Evolutionary conservation across 176 grass and related monocot genomes (phyloP).

Genomic region (Aegilops umbellulata): DNA sequence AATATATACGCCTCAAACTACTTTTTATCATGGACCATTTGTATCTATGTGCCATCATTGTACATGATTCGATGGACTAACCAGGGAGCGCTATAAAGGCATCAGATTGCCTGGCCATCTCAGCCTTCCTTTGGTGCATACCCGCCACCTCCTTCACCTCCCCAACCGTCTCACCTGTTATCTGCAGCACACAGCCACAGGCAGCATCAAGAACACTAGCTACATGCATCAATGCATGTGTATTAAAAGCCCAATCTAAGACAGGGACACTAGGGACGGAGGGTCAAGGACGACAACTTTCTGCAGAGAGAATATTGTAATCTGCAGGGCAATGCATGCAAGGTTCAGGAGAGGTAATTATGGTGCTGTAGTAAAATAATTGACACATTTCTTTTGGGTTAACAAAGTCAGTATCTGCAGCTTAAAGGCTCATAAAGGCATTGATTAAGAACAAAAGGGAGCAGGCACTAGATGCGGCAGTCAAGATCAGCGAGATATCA

Average conservation of each 20-base stretch:
- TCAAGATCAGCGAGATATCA: slow-evolving; percentile 49
- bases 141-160: slow-evolving; percentile 62
- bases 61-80: slow-evolving; percentile 26
- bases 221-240: neutral
- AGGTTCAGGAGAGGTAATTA: slow-evolving; percentile 38
- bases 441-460: slow-evolving; percentile 28
- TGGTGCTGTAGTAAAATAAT: too few relatives aligned
- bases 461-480: slow-evolving; percentile 32
- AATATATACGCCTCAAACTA: too few relatives aligned
- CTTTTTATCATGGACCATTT: too few relatives aligned
- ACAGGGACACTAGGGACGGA: neutral
- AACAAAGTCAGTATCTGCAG: slow-evolving; percentile 31
- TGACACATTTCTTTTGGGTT: slow-evolving; percentile 31
- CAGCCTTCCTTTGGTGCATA: slow-evolving; percentile 79
- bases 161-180: slow-evolving; percentile 64
- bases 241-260: neutral
- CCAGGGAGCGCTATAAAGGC: slow-evolving; percentile 79
- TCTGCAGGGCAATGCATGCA: slow-evolving; percentile 25
- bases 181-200: slow-evolving; percentile 45
- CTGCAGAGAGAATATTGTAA: neutral
- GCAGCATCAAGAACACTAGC: neutral
- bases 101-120: slow-evolving; percentile 70
- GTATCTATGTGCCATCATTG: too few relatives aligned
- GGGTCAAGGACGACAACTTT: neutral
- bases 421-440: slow-evolving; percentile 30